Base-by-base conservation (phyloP, 495 filamentous ascomycete species). In the Viridothelium virens region DNA sequence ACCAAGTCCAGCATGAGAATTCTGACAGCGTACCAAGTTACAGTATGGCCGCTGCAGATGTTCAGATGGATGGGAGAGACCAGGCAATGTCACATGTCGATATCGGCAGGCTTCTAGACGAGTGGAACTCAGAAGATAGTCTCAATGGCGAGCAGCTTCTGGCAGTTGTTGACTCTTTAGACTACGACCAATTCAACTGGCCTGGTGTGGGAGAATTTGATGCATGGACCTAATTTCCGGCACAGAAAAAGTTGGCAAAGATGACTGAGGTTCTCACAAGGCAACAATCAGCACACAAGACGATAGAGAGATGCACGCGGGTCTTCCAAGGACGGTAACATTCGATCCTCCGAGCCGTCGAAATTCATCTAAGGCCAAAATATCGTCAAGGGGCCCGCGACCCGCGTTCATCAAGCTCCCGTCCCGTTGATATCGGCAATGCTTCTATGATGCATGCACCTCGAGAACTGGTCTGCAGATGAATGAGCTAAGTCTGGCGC, bases 101-200 rank as follows among this genome's bases (percentile, higher is more conserved):
- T 4, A 59, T 59, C 36, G 31, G 53, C 53, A 59, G 31, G 33
- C 53, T 59, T 59, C 53, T 59, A 4, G n/a, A 31, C 31, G 53
- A 59, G 36, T 59, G 53, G 53, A 59, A 59, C 53, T 59, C 53
- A 59, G 53, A 59, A 59, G 53, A 59, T 36, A 18, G 31, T 59
- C 53, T 59, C 53, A 59, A 36, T 59, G 53, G 53, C 53, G 53
- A 59, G 18, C 53, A 59, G 53, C 53, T 59, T 14, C 53, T 59
- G 18, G 53, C 53, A 59, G 53, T 59, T 4, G 31, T 59, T 36
- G 53, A 59, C 25, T 59, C 53, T 59, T 36, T 59, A 2, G 53
- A 59, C 53, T 59, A 59, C 36, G 53, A 31, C 1, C 53, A 59
- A 59, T 31, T 59, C 53, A 36, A 59, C 53, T 34, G 53, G 53